phyloP scores from a whole-genome alignment of 2,329 filamentous ascomycete species.

The Neofusicoccum parvum region DNA sequence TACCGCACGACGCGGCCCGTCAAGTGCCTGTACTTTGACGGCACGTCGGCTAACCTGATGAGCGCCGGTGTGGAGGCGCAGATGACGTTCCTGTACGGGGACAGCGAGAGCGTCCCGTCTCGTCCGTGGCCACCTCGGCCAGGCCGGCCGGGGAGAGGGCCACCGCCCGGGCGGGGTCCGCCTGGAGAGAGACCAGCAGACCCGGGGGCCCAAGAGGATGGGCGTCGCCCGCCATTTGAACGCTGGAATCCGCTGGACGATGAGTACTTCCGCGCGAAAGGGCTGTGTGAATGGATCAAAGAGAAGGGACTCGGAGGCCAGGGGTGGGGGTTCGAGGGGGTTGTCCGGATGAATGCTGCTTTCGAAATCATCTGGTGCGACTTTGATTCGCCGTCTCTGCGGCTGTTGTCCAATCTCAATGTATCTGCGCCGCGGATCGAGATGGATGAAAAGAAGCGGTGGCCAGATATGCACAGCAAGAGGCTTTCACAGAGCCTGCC shows the following conservation, averaged over 20 bases:
- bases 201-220: background rate
- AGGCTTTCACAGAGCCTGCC: background rate
- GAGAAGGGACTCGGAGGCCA: constrained; percentile 44
- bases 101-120: constrained; percentile 41
- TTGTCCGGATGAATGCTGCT: constrained; percentile 56
- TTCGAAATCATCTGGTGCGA: constrained; percentile 59
- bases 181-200: constrained; percentile 8
- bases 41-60: constrained; percentile 53
- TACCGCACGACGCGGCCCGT: constrained; percentile 51
- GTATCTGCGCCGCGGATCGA: constrained; percentile 48
- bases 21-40: constrained; percentile 54
- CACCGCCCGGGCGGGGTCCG: constrained; percentile 4
- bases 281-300: constrained; percentile 51
- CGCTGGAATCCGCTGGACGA: constrained; percentile 42
- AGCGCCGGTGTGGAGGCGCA: constrained; percentile 51
- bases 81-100: constrained; percentile 54
- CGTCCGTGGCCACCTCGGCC: background rate
- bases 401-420: constrained; percentile 49
- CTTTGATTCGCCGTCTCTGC: constrained; percentile 48
- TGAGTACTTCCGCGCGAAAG: constrained; percentile 52
- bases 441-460: background rate
- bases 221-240: constrained; percentile 9
- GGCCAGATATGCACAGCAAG: background rate
- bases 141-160: background rate
- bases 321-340: constrained; percentile 54